phyloP scores from a whole-genome alignment of 371 early-diverging fungal species.

The Sanchytrium tribonematis region DNA sequence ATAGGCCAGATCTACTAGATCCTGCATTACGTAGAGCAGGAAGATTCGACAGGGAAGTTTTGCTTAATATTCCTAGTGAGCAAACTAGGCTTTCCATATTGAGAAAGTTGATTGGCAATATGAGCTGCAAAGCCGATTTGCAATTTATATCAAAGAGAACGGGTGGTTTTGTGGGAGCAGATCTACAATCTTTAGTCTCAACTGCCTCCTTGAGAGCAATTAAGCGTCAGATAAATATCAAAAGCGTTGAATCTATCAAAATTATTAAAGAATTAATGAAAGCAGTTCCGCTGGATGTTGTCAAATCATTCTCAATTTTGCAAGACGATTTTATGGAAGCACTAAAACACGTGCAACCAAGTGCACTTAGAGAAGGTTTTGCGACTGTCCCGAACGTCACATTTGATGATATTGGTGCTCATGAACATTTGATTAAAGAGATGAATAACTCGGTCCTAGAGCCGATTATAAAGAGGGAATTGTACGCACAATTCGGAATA shows the following conservation, averaged over 20 bases:
- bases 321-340: slow-evolving; percentile 68
- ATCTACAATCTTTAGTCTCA: slow-evolving; percentile 75
- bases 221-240: slow-evolving; percentile 20
- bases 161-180: slow-evolving; percentile 97
- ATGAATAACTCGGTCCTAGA: slow-evolving; percentile 84
- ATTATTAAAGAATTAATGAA: slow-evolving; percentile 35
- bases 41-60: slow-evolving; percentile 91
- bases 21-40: slow-evolving; percentile 91
- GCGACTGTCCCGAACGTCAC: slow-evolving; percentile 81
- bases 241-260: slow-evolving; percentile 23
- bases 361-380: slow-evolving; percentile 92
- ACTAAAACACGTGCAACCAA: slow-evolving; percentile 73
- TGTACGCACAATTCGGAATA: slow-evolving; percentile 74
- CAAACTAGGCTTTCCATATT: slow-evolving; percentile 25
- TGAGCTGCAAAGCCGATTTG: slow-evolving; percentile 45
- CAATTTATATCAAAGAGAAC: slow-evolving; percentile 63
- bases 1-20: slow-evolving; percentile 90
- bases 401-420: slow-evolving; percentile 86
- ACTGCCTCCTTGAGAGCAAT: slow-evolving; percentile 93
- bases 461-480: slow-evolving; percentile 75
- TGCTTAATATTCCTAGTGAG: slow-evolving; percentile 91
- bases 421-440: slow-evolving; percentile 55
- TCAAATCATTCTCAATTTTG: slow-evolving; percentile 53
- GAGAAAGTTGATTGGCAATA: background rate
- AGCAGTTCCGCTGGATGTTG: slow-evolving; percentile 44